Evolutionary conservation across 768 basidiomycete genomes (phyloP).

Genomic region (Leccinellum luteum): DNA sequence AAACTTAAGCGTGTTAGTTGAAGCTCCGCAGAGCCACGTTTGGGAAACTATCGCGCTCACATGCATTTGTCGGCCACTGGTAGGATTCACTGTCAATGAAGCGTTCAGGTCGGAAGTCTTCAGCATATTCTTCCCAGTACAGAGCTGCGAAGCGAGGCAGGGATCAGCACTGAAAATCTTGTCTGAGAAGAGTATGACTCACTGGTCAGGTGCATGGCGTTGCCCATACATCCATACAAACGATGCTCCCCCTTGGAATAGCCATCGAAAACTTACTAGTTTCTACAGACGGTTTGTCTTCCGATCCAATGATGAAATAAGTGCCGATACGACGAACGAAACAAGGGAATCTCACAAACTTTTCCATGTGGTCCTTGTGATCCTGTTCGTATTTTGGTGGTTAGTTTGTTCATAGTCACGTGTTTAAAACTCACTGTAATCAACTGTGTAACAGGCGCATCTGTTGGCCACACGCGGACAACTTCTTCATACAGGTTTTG

Average conservation of each 20-base stretch:
- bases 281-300: conserved; percentile 10
- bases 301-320: conserved; percentile 31
- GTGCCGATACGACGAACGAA: conserved; percentile 11
- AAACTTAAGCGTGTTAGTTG: too few species aligned
- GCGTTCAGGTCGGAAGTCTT: conserved; percentile 46
- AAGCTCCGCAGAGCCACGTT: too few species aligned
- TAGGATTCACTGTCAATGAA: conserved; percentile 51
- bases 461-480: conserved; percentile 38
- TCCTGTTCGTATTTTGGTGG: conserved; percentile 25
- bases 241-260: conserved; percentile 37
- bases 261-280: conserved; percentile 34
- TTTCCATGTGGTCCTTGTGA: conserved; percentile 38
- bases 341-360: conserved; percentile 33
- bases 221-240: conserved; percentile 41
- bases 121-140: conserved; percentile 47
- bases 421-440: conserved; percentile 26
- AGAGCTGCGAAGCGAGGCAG: conserved; percentile 32
- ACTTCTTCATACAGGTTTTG: conserved; percentile 44
- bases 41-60: conserved; percentile 12
- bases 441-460: conserved; percentile 23
- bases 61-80: conserved; percentile 10
- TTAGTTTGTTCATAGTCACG: too few species aligned
- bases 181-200: conserved; percentile 12
- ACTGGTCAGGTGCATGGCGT: conserved; percentile 50
- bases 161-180: background rate